Percentiles rank a stretch among this genome's conserved stretches.
phyloP scores from a whole-genome alignment of 805 yeast species.

The Saturnispora saitoi region DNA sequence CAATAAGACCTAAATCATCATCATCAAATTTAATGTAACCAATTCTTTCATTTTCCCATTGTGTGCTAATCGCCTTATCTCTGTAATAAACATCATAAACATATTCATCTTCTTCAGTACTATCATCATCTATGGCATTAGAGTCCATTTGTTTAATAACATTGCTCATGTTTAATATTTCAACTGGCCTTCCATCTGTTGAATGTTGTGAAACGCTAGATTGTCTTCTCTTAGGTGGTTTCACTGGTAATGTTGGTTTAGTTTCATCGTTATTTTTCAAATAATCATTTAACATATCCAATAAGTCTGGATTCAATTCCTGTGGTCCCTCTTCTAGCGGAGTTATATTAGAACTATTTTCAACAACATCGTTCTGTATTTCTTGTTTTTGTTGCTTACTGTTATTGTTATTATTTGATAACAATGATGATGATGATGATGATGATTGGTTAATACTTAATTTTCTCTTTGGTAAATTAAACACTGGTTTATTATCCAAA shows the following conservation, averaged over 20 bases:
- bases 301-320: conserved; percentile 49
- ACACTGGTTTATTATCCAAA: conserved; percentile 14
- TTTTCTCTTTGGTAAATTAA: conserved; percentile 16
- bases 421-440: background rate
- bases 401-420: background rate
- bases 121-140: conserved; percentile 17
- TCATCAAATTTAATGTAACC: conserved; percentile 51
- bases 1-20: conserved; percentile 32
- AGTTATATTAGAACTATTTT: background rate
- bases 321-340: conserved; percentile 11
- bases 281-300: conserved; percentile 66
- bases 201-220: conserved; percentile 20
- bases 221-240: conserved; percentile 25
- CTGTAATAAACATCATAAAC: conserved; percentile 87
- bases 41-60: conserved; percentile 30
- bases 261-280: conserved; percentile 32
- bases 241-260: conserved; percentile 9
- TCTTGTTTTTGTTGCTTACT: background rate
- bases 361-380: background rate
- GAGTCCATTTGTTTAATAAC: conserved; percentile 11
- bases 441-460: background rate
- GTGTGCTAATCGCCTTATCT: conserved; percentile 42
- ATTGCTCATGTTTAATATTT: background rate
- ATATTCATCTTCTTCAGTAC: conserved; percentile 40
- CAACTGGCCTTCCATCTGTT: conserved; percentile 13